Evolutionary conservation across 2,329 filamentous ascomycete genomes (phyloP).

Genomic region (Akanthomyces lecanii): DNA sequence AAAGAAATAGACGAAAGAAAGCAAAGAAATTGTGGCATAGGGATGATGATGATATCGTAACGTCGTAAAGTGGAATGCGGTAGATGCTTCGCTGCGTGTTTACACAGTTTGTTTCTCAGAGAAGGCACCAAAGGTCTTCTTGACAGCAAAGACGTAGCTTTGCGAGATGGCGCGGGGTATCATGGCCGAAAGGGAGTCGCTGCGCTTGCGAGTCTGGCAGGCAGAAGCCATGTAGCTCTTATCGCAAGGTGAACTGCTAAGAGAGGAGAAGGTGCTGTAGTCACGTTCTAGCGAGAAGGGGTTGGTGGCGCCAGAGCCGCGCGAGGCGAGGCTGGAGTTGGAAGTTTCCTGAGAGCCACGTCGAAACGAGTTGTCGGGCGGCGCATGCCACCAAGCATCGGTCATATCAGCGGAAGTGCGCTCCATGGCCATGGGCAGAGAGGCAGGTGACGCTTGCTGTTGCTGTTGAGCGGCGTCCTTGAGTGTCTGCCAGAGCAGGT

Average conservation of each 20-base stretch:
- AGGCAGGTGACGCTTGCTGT: neutral
- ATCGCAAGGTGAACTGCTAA: slow-evolving; percentile 12
- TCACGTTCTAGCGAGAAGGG: slow-evolving; percentile 7
- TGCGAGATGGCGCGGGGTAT: slow-evolving; percentile 15
- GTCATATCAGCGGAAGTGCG: neutral
- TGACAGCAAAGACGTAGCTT: slow-evolving; percentile 15
- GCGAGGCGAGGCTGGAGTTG: slow-evolving; percentile 9
- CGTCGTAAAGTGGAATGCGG: neutral
- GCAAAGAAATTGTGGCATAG: neutral
- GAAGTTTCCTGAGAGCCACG: slow-evolving; percentile 13
- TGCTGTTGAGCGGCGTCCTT: slow-evolving; percentile 19
- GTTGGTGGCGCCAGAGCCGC: neutral
- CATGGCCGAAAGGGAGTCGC: slow-evolving; percentile 13
- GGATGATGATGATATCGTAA: neutral
- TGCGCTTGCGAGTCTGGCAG: slow-evolving; percentile 4
- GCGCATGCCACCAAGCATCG: slow-evolving; percentile 9
- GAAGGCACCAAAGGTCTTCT: slow-evolving; percentile 15
- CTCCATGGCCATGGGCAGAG: neutral
- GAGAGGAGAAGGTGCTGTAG: slow-evolving; percentile 5
- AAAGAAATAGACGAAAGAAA: neutral
- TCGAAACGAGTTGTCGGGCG: neutral
- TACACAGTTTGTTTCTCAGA: neutral
- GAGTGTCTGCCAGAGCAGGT: slow-evolving; percentile 31
- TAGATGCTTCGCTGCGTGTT: neutral
- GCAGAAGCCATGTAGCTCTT: neutral